Conservation (phyloP, 371 early-diverging fungal species). For the Batrachochytrium dendrobatidis region DNA sequence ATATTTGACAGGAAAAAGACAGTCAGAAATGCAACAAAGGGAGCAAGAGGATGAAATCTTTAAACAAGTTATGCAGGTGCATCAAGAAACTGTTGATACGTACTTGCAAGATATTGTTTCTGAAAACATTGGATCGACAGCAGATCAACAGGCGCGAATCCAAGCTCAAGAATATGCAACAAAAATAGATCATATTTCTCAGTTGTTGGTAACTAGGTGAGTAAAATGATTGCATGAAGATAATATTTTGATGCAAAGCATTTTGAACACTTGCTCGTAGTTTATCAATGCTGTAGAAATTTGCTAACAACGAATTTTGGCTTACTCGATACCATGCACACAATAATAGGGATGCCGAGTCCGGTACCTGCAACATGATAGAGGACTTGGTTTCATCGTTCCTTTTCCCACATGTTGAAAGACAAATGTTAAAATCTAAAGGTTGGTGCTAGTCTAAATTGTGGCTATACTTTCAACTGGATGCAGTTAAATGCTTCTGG, state of each 20-base stretch:
- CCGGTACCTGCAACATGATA: constrained; percentile 16
- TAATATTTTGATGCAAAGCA: background rate
- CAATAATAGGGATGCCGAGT: constrained; percentile 8
- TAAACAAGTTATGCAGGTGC: constrained; percentile 40
- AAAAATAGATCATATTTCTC: constrained; percentile 22
- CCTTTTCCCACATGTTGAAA: constrained; percentile 44
- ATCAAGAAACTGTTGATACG: constrained; percentile 45
- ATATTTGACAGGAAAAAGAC: no score
- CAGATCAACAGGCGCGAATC: constrained; percentile 27
- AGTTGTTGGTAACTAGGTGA: constrained; percentile 26
- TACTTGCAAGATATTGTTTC: constrained; percentile 41
- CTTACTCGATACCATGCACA: background rate
- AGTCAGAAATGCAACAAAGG: constrained; percentile 35
- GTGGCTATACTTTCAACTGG: background rate
- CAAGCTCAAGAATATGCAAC: constrained; percentile 33
- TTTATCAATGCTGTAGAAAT: background rate
- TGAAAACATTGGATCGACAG: constrained; percentile 23
- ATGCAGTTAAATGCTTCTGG: background rate
- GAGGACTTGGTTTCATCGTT: constrained; percentile 42
- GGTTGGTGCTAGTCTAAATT: constrained; percentile 17
- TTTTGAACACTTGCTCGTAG: background rate
- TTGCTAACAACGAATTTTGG: background rate
- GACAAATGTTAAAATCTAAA: constrained; percentile 27
- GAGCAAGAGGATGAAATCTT: constrained; percentile 41
- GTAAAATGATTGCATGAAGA: constrained; percentile 1